These are phyloP conservation scores for Groenewaldozyma salmanticensis DNA, from an alignment of 805 yeast species.

Conservation along the genomic window DNA sequence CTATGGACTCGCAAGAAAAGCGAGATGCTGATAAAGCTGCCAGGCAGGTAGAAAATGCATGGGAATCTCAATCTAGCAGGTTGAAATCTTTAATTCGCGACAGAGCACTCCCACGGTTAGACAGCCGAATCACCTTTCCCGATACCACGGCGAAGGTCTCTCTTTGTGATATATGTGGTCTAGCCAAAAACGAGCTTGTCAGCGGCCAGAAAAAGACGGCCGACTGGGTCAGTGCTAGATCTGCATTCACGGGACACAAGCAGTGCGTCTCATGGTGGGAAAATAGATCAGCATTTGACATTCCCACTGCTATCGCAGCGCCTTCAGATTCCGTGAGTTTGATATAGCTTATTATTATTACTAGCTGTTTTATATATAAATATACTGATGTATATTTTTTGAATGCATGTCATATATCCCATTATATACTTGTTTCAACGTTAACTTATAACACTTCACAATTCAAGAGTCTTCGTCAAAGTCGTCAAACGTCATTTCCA, in stretches of 20 bases:
- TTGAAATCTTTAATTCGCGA: slow-evolving; percentile 9
- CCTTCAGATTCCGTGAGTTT: too few relatives aligned
- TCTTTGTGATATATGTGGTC: slow-evolving; percentile 15
- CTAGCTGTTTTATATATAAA: too few relatives aligned
- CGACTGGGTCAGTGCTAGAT: slow-evolving; percentile 9
- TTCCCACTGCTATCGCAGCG: too few relatives aligned
- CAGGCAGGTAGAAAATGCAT: slow-evolving; percentile 14
- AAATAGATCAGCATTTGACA: slow-evolving; percentile 12
- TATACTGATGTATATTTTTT: too few relatives aligned
- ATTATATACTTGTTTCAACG: too few relatives aligned
- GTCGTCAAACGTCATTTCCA: too few relatives aligned
- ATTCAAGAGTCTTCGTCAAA: too few relatives aligned
- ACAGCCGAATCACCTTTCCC: slow-evolving; percentile 8
- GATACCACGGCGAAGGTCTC: slow-evolving; percentile 8
- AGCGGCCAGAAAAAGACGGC: slow-evolving; percentile 11
- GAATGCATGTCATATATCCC: too few relatives aligned
- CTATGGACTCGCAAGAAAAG: slow-evolving; percentile 2
- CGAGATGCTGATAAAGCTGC: slow-evolving; percentile 17
- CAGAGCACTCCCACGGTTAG: slow-evolving; percentile 10
- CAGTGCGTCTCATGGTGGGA: slow-evolving; percentile 18
- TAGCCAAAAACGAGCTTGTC: slow-evolving; percentile 16
- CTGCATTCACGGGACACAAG: slow-evolving; percentile 12
- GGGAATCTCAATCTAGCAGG: slow-evolving; percentile 13
- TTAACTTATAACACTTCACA: too few relatives aligned
- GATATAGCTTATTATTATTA: too few relatives aligned